Percentiles rank a stretch among this genome's conserved stretches.
Evolutionary conservation across 495 filamentous ascomycete genomes (phyloP).

Genomic region (Penicillium riverlandense): DNA sequence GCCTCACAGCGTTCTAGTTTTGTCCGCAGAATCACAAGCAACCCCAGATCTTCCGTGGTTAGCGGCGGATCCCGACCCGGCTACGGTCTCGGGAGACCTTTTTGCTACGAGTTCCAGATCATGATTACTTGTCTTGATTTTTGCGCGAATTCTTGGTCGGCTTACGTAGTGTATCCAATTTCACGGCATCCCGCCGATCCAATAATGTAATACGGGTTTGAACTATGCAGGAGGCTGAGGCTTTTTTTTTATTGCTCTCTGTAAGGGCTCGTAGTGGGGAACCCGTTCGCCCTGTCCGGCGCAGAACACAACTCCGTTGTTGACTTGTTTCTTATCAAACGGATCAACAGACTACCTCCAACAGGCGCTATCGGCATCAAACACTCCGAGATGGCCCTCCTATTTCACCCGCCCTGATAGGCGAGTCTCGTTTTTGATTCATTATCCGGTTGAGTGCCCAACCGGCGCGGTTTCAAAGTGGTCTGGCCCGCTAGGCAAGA

Average conservation of each 20-base stretch:
- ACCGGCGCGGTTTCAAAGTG: constrained; percentile 12
- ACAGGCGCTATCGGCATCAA: constrained; percentile 3
- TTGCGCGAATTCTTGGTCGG: constrained; percentile 16
- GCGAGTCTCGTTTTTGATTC: constrained; percentile 7
- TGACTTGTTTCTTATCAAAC: constrained; percentile 5
- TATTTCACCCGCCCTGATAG: constrained; percentile 20
- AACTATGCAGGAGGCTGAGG: constrained; percentile 7
- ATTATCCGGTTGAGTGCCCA: constrained; percentile 10
- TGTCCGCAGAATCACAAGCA: background rate
- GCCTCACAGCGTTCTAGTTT: constrained; percentile 1
- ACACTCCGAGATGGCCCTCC: constrained; percentile 12
- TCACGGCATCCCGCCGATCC: constrained; percentile 11
- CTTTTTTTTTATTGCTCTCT: constrained; percentile 1
- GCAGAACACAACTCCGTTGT: constrained; percentile 2
- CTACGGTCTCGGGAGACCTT: constrained; percentile 13
- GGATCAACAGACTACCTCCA: constrained; percentile 15
- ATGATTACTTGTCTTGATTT: constrained; percentile 1
- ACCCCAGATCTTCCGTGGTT: constrained; percentile 20
- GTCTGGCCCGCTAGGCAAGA: constrained; percentile 13
- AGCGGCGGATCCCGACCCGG: constrained; percentile 26
- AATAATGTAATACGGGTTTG: background rate
- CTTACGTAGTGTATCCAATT: constrained; percentile 13
- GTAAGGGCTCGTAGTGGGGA: constrained; percentile 9
- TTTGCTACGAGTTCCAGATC: background rate
- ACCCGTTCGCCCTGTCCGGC: constrained; percentile 7